Evolutionary conservation across 2,329 filamentous ascomycete genomes (phyloP), one percentile per base, ranked within the genome.

Genomic region (Scedosporium dehoogii): DNA sequence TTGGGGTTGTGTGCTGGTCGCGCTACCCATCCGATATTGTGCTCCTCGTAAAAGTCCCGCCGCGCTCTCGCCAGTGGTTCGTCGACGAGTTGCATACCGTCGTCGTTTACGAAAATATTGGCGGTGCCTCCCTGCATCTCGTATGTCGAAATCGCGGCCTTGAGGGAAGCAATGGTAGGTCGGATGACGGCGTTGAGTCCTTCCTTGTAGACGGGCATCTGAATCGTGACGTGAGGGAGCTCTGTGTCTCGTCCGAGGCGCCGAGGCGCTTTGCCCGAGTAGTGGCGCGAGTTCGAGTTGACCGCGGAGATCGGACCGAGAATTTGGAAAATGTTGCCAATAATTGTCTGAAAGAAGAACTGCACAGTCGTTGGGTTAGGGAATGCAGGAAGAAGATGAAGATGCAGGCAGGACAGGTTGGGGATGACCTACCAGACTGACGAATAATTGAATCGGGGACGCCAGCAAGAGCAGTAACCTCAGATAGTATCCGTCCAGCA

Each of bases 61-160:
- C 78, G 73, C 27, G 71, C 70, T 46, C 73, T 69, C 4, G 74
- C 73, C 12, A 79, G 73, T 16, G 76, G 72, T 12, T 73, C 73
- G 14, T 76, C 71, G 23, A 86, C 69, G 6, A 82, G 69, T 66
- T 85, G 82, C 75, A 86, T 80, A 62, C 84, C 84, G 66, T 87
- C 84, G 65, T 87, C 84, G 67, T 86, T 85, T 69, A 86, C 72
- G 66, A 86, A 85, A 64, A 87, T 85, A 29, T 73, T 76, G 6
- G 77, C 76, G 12, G 76, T 71, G 51, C 76, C 77, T 63, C 74
- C 73, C 59, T 78, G 76, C 57, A 76, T 73, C 66, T 81, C 79
- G 66, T 82, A 82, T 60, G 76, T 75, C 1, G 76, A 78, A 58
- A 82, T 80, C 18, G 79, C 79, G 0, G 76, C 74, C 65, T 80